A percentile compares a stretch with the other conserved stretches of the same genome.
Conservation (phyloP, 441 rosid species). For the Mallotus japonicus region DNA sequence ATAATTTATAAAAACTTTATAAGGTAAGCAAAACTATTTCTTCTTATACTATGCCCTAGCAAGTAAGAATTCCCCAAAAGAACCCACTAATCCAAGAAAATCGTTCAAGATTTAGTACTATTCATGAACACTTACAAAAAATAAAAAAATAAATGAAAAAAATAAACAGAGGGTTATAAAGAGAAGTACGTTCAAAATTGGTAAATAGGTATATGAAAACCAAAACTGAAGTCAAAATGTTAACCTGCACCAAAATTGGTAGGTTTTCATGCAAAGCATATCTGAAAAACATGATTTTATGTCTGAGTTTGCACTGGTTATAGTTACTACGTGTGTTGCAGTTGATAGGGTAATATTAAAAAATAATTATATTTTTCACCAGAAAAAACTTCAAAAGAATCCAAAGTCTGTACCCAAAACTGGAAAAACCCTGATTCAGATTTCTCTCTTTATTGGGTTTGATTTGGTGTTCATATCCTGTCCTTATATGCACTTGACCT, state of each 20-base stretch:
- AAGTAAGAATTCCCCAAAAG: too few species aligned
- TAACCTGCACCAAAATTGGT: conserved; percentile 11
- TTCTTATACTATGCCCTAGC: too few species aligned
- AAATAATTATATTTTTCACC: background rate
- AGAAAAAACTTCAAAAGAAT: conserved; percentile 4
- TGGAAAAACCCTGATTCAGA: conserved; percentile 15
- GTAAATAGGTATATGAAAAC: background rate
- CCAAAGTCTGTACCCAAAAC: conserved; percentile 9
- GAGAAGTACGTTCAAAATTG: background rate
- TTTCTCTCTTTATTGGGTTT: conserved; percentile 12
- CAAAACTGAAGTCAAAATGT: background rate
- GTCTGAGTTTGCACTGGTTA: background rate
- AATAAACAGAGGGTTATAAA: too few species aligned
- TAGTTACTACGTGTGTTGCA: conserved; percentile 4
- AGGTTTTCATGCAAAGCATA: conserved; percentile 8
- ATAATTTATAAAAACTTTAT: too few species aligned
- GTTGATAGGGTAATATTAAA: background rate
- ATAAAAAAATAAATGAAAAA: too few species aligned
- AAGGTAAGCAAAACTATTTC: too few species aligned
- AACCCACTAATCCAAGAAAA: too few species aligned
- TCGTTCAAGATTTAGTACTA: too few species aligned
- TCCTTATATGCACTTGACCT: conserved; percentile 13
- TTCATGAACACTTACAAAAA: background rate
- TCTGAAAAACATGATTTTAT: too few species aligned
- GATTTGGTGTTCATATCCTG: conserved; percentile 21